phyloP scores from a whole-genome alignment of 805 yeast species.

The Candida anglica region DNA sequence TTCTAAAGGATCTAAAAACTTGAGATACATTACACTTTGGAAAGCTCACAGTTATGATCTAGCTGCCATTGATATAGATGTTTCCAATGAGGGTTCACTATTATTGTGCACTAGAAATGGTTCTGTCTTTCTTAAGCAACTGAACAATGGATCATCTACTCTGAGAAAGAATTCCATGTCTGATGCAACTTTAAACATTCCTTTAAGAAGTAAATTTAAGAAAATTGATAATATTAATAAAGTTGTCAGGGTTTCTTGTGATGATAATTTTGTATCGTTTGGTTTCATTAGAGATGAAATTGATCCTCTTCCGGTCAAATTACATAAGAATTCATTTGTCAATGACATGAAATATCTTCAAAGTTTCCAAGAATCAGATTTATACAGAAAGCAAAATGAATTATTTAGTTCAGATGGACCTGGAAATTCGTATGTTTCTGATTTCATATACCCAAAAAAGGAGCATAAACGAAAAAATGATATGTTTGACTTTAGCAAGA shows the following conservation, averaged over 20 bases:
- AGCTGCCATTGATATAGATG: conserved; percentile 63
- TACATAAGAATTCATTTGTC: conserved; percentile 43
- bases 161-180: conserved; percentile 28
- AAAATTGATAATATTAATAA: conserved; percentile 52
- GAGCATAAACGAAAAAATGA: not conserved
- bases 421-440: conserved; percentile 22
- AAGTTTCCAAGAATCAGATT: conserved; percentile 33
- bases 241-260: conserved; percentile 62
- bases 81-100: conserved; percentile 64
- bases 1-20: conserved; percentile 22
- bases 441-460: conserved; percentile 21
- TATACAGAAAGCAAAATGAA: conserved; percentile 38
- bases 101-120: conserved; percentile 69
- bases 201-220: conserved; percentile 44
- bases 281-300: conserved; percentile 63
- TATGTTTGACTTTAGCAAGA: too few relatives aligned
- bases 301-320: conserved; percentile 52
- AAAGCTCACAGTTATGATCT: conserved; percentile 53
- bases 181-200: conserved; percentile 24
- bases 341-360: conserved; percentile 55
- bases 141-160: conserved; percentile 6
- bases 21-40: conserved; percentile 56
- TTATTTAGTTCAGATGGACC: conserved; percentile 28
- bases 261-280: conserved; percentile 60
- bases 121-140: conserved; percentile 49